Base-by-base conservation (phyloP, 2,329 filamentous ascomycete genomes). In the Fusarium compactum region DNA sequence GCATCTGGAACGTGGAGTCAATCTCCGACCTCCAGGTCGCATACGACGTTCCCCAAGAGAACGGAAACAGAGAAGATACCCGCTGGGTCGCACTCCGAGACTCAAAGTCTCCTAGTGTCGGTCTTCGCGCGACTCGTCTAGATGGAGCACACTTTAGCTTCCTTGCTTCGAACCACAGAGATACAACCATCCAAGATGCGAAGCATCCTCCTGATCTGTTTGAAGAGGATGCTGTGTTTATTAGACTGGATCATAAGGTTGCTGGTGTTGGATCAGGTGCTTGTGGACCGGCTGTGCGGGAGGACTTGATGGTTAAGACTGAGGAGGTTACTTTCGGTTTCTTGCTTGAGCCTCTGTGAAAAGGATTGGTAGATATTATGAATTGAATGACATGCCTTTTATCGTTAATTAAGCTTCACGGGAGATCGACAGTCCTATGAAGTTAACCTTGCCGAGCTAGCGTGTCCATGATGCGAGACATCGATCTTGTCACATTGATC, bases 21-120 rank as follows among this genome's bases (percentile, higher is more conserved):
- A 79, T 89, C 3, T 80, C 82, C 2, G 82, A 85, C 1, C 81
- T 92, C 27, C 85, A 86, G 74, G 84, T 85, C 0, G 81, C 82
- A 2, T 92, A 91, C 72, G 90, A 92, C 20, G 88, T 89, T 24
- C 90, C 90, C 0, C 90, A 93, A 75, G 90, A 92, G 71, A 88
- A 86, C 55, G 88, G 89, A 2, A 92, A 92, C 76, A 82, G 87
- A 16, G 87, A 86, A 58, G 87, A 87, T 34, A 87, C 86, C 0
- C 82, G 86, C 9, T 92, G 88, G 86, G 77, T 91, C 6, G 78
- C 79, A 16, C 61, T 84, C 9, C 73, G 59, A 5, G 61, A 78
- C 24, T 54, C 61, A 12, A 58, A 57, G 10, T 58, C 71, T 0
- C 64, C 63, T 2, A 67, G 52, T 16, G 32, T 65, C 0, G 75